Percentiles rank a stretch among this genome's conserved stretches.
These are phyloP conservation scores for Detonula confervacea DNA, from an alignment of 352 stramenopile genomes.

Conservation along the genomic window DNA sequence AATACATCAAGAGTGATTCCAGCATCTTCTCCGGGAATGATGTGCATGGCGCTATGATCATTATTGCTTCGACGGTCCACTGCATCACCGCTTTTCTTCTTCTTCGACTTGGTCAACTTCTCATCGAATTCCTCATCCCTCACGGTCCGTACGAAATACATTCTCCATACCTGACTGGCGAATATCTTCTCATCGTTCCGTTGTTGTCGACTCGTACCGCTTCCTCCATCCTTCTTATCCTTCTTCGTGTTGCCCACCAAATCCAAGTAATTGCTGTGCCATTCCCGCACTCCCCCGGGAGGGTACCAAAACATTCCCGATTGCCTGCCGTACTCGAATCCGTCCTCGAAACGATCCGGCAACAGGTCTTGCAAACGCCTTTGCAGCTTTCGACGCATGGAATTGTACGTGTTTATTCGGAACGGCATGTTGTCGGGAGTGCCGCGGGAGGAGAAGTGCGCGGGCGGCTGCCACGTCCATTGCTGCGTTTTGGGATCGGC, in stretches of 20 bases:
- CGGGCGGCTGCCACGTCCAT: conserved; percentile 48
- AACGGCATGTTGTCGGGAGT: conserved; percentile 33
- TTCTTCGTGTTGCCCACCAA: conserved; percentile 30
- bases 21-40: conserved; percentile 50
- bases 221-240: too few relatives aligned
- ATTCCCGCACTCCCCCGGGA: conserved; percentile 50
- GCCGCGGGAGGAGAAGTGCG: conserved; percentile 37
- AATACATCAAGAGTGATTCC: conserved; percentile 57
- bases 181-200: conserved; percentile 49
- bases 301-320: conserved; percentile 64
- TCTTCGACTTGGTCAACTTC: conserved; percentile 29
- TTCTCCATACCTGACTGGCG: conserved; percentile 52
- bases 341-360: conserved; percentile 6
- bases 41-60: conserved; percentile 61
- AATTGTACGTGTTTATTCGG: conserved; percentile 31
- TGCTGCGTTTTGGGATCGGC: conserved; percentile 46
- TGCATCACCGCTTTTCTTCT: neutral
- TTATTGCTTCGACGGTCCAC: conserved; percentile 28
- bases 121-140: conserved; percentile 53
- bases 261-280: conserved; percentile 59
- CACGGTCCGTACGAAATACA: conserved; percentile 50
- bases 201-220: too few relatives aligned
- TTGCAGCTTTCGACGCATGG: conserved; percentile 39
- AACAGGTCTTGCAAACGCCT: too few relatives aligned
- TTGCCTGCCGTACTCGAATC: conserved; percentile 34